phyloP scores from a whole-genome alignment of 345 rosid genomes.

The Heritiera littoralis region DNA sequence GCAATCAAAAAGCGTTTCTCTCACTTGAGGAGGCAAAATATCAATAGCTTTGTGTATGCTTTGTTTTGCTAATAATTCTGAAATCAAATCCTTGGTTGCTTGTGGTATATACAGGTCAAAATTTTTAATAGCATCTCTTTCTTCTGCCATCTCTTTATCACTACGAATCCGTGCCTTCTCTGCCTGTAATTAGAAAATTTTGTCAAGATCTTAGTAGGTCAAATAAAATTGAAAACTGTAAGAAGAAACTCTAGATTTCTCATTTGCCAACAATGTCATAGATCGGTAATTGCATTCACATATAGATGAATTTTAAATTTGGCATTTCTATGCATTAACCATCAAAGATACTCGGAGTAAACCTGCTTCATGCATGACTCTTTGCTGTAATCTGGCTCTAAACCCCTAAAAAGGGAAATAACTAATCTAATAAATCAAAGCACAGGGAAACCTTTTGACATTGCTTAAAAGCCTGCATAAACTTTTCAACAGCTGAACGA shows the following conservation, averaged over 20 bases:
- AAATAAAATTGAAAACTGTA: not conserved
- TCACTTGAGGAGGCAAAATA: conserved; percentile 34
- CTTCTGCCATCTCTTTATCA: conserved; percentile 42
- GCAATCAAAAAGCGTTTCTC: conserved; percentile 39
- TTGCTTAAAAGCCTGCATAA: not conserved
- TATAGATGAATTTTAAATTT: not conserved
- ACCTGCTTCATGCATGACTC: not conserved
- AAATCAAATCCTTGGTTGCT: conserved; percentile 23
- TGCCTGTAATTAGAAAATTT: conserved; percentile 43
- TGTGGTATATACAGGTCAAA: conserved; percentile 27
- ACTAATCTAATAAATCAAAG: not conserved
- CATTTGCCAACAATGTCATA: too few species aligned
- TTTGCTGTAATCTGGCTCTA: not conserved
- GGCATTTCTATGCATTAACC: not conserved
- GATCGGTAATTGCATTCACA: not conserved
- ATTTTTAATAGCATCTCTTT: conserved; percentile 28
- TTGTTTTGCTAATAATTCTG: conserved; percentile 22
- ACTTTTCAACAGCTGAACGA: not conserved
- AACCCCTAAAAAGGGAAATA: not conserved
- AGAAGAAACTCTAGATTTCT: not conserved
- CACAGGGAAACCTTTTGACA: not conserved
- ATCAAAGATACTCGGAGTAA: not conserved
- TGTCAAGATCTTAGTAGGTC: conserved; percentile 22
- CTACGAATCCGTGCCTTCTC: conserved; percentile 52
- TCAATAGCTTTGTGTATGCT: conserved; percentile 18